Evolutionary conservation across 2,329 filamentous ascomycete genomes (phyloP), one percentile per base, ranked within the genome.

Genomic region (Pyrenophora teres): DNA sequence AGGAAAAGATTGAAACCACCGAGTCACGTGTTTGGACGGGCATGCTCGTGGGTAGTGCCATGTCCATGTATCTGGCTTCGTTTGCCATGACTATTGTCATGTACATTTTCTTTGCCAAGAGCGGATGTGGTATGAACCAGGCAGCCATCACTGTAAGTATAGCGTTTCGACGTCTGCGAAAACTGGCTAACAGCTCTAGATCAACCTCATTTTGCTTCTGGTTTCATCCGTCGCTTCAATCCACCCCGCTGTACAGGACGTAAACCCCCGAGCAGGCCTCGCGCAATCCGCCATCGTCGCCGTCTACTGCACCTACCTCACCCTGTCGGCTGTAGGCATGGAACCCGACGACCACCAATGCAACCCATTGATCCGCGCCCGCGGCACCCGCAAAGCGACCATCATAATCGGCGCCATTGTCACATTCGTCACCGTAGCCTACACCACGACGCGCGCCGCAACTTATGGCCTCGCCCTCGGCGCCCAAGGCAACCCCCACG

Each of bases 271-370:
- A 70, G 94, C 94, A 36, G 94, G 94, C 41, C 82, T 99, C 52
- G 94, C 94, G n/a, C 94, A 99, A 73, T 92, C 92, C 36, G 93
- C 94, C 56, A 97, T 97, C 84, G 94, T 99, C 38, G 91, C 92
- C 15, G 85, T 96, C 52, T 99, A 99, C 81, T 99, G 94, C 83
- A 97, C 94, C 37, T 99, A 99, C 71, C 84, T 99, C 48, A 99
- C 94, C 62, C 91, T 99, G 86, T 97, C 92, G 2, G 94, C 94
- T 21, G 94, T 99, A 1, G 96, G 92, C 48, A 97, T 99, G 94
- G 93, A 99, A 68, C 94, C 94, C 0, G 93, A 97, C 73, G 87
- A 97, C 78, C 88, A 90, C 64, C 83, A 90, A 60, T 99, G 94
- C 84, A 99, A 99, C 75, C 94, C 94, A 7, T 82, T 99, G 27